These are phyloP conservation scores for Gamarada debralockiae DNA, from an alignment of 495 filamentous ascomycete species.

Conservation along the genomic window DNA sequence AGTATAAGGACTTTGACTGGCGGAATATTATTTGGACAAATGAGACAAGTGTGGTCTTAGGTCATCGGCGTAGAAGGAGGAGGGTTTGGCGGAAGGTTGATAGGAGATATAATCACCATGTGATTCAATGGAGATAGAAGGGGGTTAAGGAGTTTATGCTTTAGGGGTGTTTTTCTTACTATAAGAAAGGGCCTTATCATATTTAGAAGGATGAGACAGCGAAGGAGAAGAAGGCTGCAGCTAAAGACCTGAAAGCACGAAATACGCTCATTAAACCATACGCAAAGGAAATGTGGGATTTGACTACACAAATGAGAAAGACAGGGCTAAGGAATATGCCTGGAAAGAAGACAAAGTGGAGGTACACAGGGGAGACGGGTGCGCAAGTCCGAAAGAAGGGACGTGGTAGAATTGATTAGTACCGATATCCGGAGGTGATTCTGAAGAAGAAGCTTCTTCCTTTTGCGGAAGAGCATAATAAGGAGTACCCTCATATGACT, in stretches of 20 bases:
- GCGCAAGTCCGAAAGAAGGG: not conserved
- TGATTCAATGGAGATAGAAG: conserved; percentile 31
- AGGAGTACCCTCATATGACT: not conserved
- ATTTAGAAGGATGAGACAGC: conserved; percentile 27
- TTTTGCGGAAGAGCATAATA: not conserved
- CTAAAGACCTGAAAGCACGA: not conserved
- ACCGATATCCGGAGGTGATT: not conserved
- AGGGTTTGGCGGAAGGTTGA: conserved; percentile 19
- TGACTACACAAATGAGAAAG: conserved; percentile 12
- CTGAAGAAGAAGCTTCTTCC: not conserved
- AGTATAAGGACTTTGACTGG: conserved; percentile 10
- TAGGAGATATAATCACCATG: conserved; percentile 14
- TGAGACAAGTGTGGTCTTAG: conserved; percentile 26
- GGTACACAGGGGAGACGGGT: not conserved
- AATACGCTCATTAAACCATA: not conserved
- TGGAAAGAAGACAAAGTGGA: not conserved
- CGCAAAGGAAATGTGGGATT: conserved; percentile 14
- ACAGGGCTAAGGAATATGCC: not conserved
- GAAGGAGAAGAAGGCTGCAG: not conserved
- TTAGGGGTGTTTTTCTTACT: conserved; percentile 33
- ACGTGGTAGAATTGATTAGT: not conserved
- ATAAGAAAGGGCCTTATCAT: conserved; percentile 35
- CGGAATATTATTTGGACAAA: conserved; percentile 21
- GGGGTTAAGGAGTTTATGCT: conserved; percentile 36
- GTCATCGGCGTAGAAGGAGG: conserved; percentile 20